phyloP scores from a whole-genome alignment of 2,329 filamentous ascomycete species.

The Mariannaea elegans region DNA sequence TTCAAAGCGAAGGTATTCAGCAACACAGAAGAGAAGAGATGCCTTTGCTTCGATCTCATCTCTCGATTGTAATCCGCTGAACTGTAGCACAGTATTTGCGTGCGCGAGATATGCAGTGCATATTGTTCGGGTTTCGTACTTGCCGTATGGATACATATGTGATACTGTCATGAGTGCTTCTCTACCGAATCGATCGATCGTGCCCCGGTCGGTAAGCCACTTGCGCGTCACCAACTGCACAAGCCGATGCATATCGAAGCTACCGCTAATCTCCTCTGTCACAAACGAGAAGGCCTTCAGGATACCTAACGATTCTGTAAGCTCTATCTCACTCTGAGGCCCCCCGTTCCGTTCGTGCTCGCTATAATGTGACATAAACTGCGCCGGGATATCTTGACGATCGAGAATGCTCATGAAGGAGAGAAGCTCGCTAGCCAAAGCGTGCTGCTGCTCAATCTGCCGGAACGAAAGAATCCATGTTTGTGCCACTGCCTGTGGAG shows the following conservation, averaged over 20 bases:
- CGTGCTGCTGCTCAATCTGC: conserved; percentile 36
- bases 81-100: conserved; percentile 28
- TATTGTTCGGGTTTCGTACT: conserved; percentile 19
- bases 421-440: conserved; percentile 38
- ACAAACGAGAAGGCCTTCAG: conserved; percentile 46
- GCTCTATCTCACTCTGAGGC: background rate
- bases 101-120: conserved; percentile 40
- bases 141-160: conserved; percentile 30
- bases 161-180: conserved; percentile 35
- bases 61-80: conserved; percentile 10
- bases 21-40: conserved; percentile 22
- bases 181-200: conserved; percentile 16
- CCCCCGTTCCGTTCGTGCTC: background rate
- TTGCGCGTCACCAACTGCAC: conserved; percentile 45
- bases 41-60: conserved; percentile 22
- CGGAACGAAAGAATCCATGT: conserved; percentile 46
- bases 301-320: conserved; percentile 31
- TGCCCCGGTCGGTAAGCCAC: conserved; percentile 36
- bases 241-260: conserved; percentile 45
- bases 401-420: conserved; percentile 44
- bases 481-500: no score
- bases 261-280: conserved; percentile 14
- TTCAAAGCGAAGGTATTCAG: background rate
- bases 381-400: conserved; percentile 39
- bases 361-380: conserved; percentile 31